A percentile compares a stretch with the other conserved stretches of the same genome.
Evolutionary conservation across 1,284 basidiomycete species (phyloP).

Genomic region (Entoloma clypeatum): DNA sequence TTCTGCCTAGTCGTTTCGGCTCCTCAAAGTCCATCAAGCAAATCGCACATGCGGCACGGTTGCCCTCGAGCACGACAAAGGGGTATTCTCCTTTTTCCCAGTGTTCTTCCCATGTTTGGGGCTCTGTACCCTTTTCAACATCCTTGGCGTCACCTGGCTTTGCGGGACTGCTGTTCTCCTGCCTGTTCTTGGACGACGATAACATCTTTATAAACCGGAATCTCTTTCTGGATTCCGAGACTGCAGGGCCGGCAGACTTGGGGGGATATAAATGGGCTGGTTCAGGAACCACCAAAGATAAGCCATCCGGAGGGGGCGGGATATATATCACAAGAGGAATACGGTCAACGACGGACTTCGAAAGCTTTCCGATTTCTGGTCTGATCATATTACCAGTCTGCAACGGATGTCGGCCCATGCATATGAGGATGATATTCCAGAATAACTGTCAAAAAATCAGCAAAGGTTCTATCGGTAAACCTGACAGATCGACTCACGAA

Average conservation of each 20-base stretch:
- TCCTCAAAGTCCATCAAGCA: slow-evolving; percentile 81
- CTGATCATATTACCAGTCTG: slow-evolving; percentile 68
- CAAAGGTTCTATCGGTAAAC: slow-evolving; percentile 3
- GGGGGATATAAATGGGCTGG: slow-evolving; percentile 58
- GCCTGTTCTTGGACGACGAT: slow-evolving; percentile 24
- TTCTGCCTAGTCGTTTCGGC: slow-evolving; percentile 43
- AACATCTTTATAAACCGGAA: slow-evolving; percentile 49
- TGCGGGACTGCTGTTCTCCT: slow-evolving; percentile 17
- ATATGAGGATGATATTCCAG: slow-evolving; percentile 72
- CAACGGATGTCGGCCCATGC: slow-evolving; percentile 70
- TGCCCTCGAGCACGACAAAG: slow-evolving; percentile 65
- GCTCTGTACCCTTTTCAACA: slow-evolving; percentile 28
- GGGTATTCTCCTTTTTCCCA: slow-evolving; percentile 47
- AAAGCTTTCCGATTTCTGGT: slow-evolving; percentile 71
- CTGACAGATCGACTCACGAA: slow-evolving; percentile 50
- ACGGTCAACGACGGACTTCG: slow-evolving; percentile 63
- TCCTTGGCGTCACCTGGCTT: slow-evolving; percentile 25
- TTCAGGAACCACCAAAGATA: slow-evolving; percentile 37
- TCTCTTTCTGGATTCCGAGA: slow-evolving; percentile 34
- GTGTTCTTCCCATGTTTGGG: slow-evolving; percentile 50
- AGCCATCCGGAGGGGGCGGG: slow-evolving; percentile 62
- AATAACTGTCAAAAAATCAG: slow-evolving; percentile 47
- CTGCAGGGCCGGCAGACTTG: slow-evolving; percentile 28
- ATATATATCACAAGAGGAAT: slow-evolving; percentile 83
- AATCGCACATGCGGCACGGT: slow-evolving; percentile 77